A percentile compares a stretch with the other conserved stretches of the same genome.
Conservation (phyloP, 2,329 filamentous ascomycete species). For the Cercospora berteroae region DNA sequence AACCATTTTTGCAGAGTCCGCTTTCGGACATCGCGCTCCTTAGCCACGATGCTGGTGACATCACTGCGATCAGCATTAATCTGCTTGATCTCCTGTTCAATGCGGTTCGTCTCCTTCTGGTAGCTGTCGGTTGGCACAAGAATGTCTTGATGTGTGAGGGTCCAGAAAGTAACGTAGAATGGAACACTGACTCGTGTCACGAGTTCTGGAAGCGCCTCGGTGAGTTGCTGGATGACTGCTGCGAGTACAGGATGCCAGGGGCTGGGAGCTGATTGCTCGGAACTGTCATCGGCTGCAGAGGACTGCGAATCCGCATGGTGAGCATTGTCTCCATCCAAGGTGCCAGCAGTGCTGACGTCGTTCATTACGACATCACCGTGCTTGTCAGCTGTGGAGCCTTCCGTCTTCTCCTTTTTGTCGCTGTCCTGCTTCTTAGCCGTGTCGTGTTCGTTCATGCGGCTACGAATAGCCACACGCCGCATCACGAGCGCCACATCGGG, state of each 20-base stretch:
- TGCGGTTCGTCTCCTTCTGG: slow-evolving; percentile 67
- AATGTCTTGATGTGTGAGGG: slow-evolving; percentile 78
- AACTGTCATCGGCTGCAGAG: background rate
- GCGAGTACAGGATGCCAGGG: slow-evolving; percentile 69
- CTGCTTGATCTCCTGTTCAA: slow-evolving; percentile 65
- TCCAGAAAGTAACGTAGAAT: slow-evolving; percentile 92
- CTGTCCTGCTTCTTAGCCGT: slow-evolving; percentile 38
- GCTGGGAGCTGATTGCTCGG: slow-evolving; percentile 11
- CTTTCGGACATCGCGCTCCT: slow-evolving; percentile 68
- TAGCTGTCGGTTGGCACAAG: slow-evolving; percentile 75
- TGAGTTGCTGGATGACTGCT: slow-evolving; percentile 68
- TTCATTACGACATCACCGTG: slow-evolving; percentile 57
- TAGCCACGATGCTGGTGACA: slow-evolving; percentile 63
- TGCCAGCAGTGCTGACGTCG: slow-evolving; percentile 15
- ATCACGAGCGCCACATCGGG: slow-evolving; percentile 82
- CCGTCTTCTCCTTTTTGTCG: slow-evolving; percentile 32
- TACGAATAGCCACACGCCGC: slow-evolving; percentile 69
- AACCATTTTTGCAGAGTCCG: slow-evolving; percentile 67
- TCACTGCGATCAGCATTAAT: slow-evolving; percentile 72
- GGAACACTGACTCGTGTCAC: slow-evolving; percentile 72
- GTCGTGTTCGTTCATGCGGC: slow-evolving; percentile 55
- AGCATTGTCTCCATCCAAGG: background rate
- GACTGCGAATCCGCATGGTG: background rate
- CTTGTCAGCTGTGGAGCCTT: slow-evolving; percentile 7
- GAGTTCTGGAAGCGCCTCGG: slow-evolving; percentile 57